Base-by-base conservation (phyloP, 2,329 filamentous ascomycete genomes). In the Tolypocladium ophioglossoides region DNA sequence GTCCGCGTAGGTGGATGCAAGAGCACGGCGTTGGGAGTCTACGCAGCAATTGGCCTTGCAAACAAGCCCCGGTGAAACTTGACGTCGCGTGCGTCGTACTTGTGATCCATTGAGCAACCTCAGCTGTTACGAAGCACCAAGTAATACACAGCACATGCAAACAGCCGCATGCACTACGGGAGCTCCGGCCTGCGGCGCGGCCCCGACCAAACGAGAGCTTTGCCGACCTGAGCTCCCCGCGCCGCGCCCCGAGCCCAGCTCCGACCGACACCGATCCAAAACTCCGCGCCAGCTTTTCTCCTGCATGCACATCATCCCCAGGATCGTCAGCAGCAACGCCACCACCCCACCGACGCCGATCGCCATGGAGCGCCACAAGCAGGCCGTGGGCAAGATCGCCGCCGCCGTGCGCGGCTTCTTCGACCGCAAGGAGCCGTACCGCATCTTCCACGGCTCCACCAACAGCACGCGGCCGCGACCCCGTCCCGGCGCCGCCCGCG, bases 381-480 rank as follows among this genome's bases (percentile, higher is more conserved):
- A 74, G 52, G 70, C 75, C 52, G 76, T 82, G 52, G 63, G 68
- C 55, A 68, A 70, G 38, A 77, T 81, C 57, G 72, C 78, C 47
- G 59, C 71, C 30, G 68, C 75, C 7, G 75, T 80, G 51, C 72
- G 73, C 55, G 62, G 69, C 63, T 76, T 75, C 67, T 79, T 76
- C 64, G 70, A 73, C 56, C 67, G 71, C 50, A 67, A 69, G 50
- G 70, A 76, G 64, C 79, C 85, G 24, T 91, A 87, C 73, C 82
- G 87, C 58, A 89, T 91, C 72, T 84, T 78, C 67, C 87, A 91
- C 73, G 87, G 87, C 61, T 85, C 83, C 41, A 90, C 87, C 52
- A 91, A 91, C 73, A 86, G 80, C 64, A 91, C 87, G 49, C 82
- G 78, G 6, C 78, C 78, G 62, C 56, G 66, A 61, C 58, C 71